Percentiles rank a stretch among this genome's conserved stretches.
phyloP scores from a whole-genome alignment of 257 asterid species.

The Capsicum chinense region DNA sequence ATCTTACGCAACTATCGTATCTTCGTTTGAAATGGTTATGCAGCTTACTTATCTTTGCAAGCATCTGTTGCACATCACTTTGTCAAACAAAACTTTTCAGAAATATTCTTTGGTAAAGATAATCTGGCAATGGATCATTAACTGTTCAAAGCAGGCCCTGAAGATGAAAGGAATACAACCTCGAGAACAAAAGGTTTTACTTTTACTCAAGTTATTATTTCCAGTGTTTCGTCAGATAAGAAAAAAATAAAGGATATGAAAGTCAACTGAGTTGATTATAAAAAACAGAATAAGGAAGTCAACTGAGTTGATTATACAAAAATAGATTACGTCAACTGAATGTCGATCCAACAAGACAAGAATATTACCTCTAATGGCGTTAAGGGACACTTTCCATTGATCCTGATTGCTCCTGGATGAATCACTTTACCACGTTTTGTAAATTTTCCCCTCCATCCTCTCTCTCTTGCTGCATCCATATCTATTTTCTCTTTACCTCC shows the following conservation, averaged over 20 bases:
- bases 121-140: background rate
- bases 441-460: constrained; percentile 98
- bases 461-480: constrained; percentile 99
- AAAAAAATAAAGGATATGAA: background rate
- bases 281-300: background rate
- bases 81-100: background rate
- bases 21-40: background rate
- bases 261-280: background rate
- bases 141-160: background rate
- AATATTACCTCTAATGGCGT: constrained; percentile 91
- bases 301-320: too few species aligned
- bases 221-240: background rate
- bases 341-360: background rate
- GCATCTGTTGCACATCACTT: constrained; percentile 9
- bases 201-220: background rate
- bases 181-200: background rate
- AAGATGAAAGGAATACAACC: background rate
- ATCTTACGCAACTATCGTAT: background rate
- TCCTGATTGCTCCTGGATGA: constrained; percentile 84
- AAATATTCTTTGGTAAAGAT: background rate
- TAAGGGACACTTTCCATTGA: constrained; percentile 92
- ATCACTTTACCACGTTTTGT: constrained; percentile 89
- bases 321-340: background rate
- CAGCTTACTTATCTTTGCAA: background rate
- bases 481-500: constrained; percentile 77